Evolutionary conservation across 495 filamentous ascomycete species (phyloP), one percentile per base, ranked within the genome.

Genomic region (Penicillium simplicissimum): DNA sequence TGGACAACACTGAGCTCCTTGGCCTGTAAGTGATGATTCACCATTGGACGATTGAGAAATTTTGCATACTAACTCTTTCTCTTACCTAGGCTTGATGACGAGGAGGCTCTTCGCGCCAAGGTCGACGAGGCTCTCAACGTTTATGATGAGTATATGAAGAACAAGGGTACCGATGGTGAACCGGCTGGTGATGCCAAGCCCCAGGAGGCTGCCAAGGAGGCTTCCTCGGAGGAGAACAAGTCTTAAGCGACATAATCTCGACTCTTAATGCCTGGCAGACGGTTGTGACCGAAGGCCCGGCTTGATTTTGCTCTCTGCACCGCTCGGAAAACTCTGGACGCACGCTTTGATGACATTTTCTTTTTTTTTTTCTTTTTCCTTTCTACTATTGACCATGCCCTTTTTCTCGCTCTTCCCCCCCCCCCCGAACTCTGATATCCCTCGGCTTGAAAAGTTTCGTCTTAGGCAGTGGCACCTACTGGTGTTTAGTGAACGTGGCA

Each of bases 61-160:
- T 45, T 67, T 66, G 68, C 43, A 48, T 70, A 67, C 73, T 73
- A 76, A 69, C 58, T 49, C 55, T 52, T 37, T 60, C 48, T 57
- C 51, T 55, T 5, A 15, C n/a, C 37, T 60, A 98, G 95, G 55
- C 88, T 95, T 67, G 89, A 93, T 71, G 93, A 99, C 74, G 91
- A 97, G 9, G 82, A 82, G 56, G 91, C 92, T 76, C 88, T 99
- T 55, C 88, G 89, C 67, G 85, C 88, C 71, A 99, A 99, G 88
- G 95, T 99, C 55, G 89, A 94, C 62, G 95, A 99, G 80, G 95
- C 95, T 59, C 87, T 99, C 71, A 90, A 83, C 62, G 95, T 99
- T 62, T 99, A 97, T 75, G 91, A 99, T 68, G 96, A 98, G 74
- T 99, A 99, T 71, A 87, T 97, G 76, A 97, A 97, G 85, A 88